phyloP scores from a whole-genome alignment of 768 basidiomycete species.

The Amanita subjunquillea region DNA sequence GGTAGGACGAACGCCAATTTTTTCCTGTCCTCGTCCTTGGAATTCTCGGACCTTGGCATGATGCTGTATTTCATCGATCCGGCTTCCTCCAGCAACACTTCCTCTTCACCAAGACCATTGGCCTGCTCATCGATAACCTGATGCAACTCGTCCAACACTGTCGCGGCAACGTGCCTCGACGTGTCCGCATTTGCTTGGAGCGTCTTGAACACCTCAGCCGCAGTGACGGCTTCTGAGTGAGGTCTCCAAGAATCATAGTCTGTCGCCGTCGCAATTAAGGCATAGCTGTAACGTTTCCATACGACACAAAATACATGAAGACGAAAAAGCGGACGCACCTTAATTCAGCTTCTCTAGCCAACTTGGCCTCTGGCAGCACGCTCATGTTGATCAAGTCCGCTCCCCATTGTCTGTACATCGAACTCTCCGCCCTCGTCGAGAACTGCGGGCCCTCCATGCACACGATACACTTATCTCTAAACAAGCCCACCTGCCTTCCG shows the following conservation, averaged over 20 bases:
- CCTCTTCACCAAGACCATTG: slow-evolving; percentile 17
- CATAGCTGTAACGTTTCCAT: slow-evolving; percentile 49
- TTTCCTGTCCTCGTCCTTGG: slow-evolving; percentile 47
- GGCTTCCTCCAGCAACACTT: slow-evolving; percentile 52
- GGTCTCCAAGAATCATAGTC: slow-evolving; percentile 96
- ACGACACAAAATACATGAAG: neutral
- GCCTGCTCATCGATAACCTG: slow-evolving; percentile 33
- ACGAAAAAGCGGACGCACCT: slow-evolving; percentile 37
- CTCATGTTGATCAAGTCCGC: slow-evolving; percentile 97
- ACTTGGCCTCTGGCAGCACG: slow-evolving; percentile 92
- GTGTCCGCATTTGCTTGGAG: slow-evolving; percentile 82
- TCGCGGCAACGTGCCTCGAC: slow-evolving; percentile 64
- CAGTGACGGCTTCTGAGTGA: slow-evolving; percentile 72
- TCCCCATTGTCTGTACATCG: slow-evolving; percentile 90
- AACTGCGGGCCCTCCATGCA: slow-evolving; percentile 99
- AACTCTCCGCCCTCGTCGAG: slow-evolving; percentile 93
- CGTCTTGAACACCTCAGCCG: slow-evolving; percentile 85
- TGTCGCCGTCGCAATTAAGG: slow-evolving; percentile 81
- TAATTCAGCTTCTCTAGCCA: slow-evolving; percentile 91
- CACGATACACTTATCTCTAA: slow-evolving; percentile 77
- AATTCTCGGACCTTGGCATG: slow-evolving; percentile 56
- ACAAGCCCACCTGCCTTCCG: slow-evolving; percentile 51
- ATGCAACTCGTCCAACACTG: slow-evolving; percentile 64
- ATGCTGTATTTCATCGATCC: slow-evolving; percentile 84
- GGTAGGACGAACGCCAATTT: slow-evolving; percentile 75